Base-by-base conservation (phyloP, 176 grass and related monocot genomes). In the Oropetium thomaeum region DNA sequence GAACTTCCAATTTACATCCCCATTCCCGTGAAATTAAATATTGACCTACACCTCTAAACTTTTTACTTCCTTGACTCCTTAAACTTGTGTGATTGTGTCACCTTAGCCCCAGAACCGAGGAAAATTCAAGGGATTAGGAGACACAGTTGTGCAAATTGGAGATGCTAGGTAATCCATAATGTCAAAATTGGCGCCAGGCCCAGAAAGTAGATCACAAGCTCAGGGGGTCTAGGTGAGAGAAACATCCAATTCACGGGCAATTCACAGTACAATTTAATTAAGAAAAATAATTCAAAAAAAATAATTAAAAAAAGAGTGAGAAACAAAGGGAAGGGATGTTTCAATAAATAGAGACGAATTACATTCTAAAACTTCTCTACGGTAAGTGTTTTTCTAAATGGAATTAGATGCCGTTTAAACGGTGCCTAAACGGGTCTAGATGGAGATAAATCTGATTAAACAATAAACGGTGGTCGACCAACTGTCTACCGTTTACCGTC, bases 261-360 rank as follows among this genome's bases (percentile, higher is more conserved):
- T n/a, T n/a, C n/a, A n/a, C n/a, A n/a, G n/a, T n/a, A 64, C 26
- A 79, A 40, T 11, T 44, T 47, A 37, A 32, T 69, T 49, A 10
- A 60, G 33, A 78, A 65, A n/a, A n/a, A n/a, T n/a, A n/a, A n/a
- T n/a, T n/a, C n/a, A n/a, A n/a, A n/a, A n/a, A n/a, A n/a, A n/a
- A n/a, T n/a, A n/a, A n/a, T n/a, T n/a, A n/a, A n/a, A 11, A 45
- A 12, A 87, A 80, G 64, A 52, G 75, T 72, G 35, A 89, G 62
- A 53, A 55, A 73, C 20, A 33, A 77, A 62, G 3, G 44, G 44
- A 34, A 70, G 57, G 27, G 17, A 47, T 29, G 58, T 20, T 45
- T 47, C 77, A 34, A 60, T 60, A 31, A 38, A 19, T 47, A 22
- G 9, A 12, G 55, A 80, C 38, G 19, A 0, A 2, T 22, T 30